Conservation (phyloP, 1,139 yeast species). For the Trichomonascaceae sp. region DNA sequence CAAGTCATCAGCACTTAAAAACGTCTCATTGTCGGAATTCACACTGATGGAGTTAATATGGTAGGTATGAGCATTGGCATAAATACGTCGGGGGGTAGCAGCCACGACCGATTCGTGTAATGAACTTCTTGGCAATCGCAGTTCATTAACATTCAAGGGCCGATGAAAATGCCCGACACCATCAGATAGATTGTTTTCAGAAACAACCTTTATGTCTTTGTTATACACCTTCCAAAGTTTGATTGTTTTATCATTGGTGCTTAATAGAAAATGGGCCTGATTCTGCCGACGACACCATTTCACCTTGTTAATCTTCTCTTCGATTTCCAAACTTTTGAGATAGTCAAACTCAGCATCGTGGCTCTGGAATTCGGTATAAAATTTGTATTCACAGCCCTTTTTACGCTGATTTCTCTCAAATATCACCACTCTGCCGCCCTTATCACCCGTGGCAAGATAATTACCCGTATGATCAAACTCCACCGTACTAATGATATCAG, state of each 20-base stretch:
- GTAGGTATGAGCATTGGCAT: slow-evolving; percentile 95
- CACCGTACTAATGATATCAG: slow-evolving; percentile 94
- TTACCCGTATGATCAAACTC: slow-evolving; percentile 95
- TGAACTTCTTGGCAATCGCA: slow-evolving; percentile 80
- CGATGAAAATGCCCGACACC: slow-evolving; percentile 20
- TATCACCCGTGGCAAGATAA: slow-evolving; percentile 95
- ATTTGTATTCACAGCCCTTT: slow-evolving; percentile 87
- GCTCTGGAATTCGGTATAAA: slow-evolving; percentile 94
- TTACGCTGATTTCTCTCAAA: slow-evolving; percentile 83
- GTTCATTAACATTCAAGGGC: slow-evolving; percentile 28
- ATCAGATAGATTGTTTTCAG: slow-evolving; percentile 77
- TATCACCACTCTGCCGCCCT: slow-evolving; percentile 95
- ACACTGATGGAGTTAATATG: slow-evolving; percentile 94
- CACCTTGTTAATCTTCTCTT: slow-evolving; percentile 95
- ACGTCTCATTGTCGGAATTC: slow-evolving; percentile 95
- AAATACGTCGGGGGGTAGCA: slow-evolving; percentile 88
- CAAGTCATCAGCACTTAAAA: slow-evolving; percentile 87
- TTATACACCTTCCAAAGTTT: slow-evolving; percentile 96
- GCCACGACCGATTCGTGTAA: slow-evolving; percentile 92
- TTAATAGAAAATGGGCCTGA: slow-evolving; percentile 78
- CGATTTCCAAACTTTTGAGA: slow-evolving; percentile 90
- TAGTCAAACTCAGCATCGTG: slow-evolving; percentile 99
- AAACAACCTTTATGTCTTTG: slow-evolving; percentile 83
- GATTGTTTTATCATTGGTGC: slow-evolving; percentile 95
- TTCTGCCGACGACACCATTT: slow-evolving; percentile 91